phyloP scores from a whole-genome alignment of 345 rosid genomes.

The Gossypium herbaceum region DNA sequence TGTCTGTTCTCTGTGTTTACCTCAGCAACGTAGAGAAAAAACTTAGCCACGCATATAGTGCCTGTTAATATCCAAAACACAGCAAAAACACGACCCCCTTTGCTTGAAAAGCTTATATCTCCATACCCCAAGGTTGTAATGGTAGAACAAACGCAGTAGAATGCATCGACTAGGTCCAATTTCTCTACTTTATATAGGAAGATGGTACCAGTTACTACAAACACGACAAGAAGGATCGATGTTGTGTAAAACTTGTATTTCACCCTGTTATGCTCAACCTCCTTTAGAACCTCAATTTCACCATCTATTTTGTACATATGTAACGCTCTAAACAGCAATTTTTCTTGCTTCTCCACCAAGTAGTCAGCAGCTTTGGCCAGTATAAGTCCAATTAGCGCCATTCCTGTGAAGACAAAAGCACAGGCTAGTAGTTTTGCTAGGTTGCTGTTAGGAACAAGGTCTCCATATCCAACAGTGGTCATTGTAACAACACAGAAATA shows the following conservation, averaged over 20 bases:
- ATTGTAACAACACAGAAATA: slow-evolving; percentile 79
- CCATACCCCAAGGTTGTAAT: slow-evolving; percentile 86
- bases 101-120: slow-evolving; percentile 60
- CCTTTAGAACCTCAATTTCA: slow-evolving; percentile 41
- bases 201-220: slow-evolving; percentile 41
- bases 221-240: slow-evolving; percentile 34
- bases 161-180: slow-evolving; percentile 44
- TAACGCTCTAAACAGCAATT: slow-evolving; percentile 55
- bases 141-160: slow-evolving; percentile 80
- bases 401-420: slow-evolving; percentile 71
- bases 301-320: slow-evolving; percentile 38
- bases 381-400: slow-evolving; percentile 57
- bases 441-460: slow-evolving; percentile 63
- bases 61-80: slow-evolving; percentile 61
- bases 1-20: slow-evolving; percentile 55
- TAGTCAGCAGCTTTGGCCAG: slow-evolving; percentile 72
- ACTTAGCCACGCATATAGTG: slow-evolving; percentile 44
- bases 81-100: slow-evolving; percentile 59
- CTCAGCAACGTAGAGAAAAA: slow-evolving; percentile 61
- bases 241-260: slow-evolving; percentile 51
- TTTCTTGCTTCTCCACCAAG: slow-evolving; percentile 79
- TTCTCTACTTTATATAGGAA: slow-evolving; percentile 44
- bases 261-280: slow-evolving; percentile 43
- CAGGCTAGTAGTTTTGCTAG: slow-evolving; percentile 60
- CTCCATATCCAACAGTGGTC: slow-evolving; percentile 96